Percentiles rank a stretch among this genome's conserved stretches.
Evolutionary conservation across 2,329 filamentous ascomycete species (phyloP).

Genomic region (Onygena corvina): DNA sequence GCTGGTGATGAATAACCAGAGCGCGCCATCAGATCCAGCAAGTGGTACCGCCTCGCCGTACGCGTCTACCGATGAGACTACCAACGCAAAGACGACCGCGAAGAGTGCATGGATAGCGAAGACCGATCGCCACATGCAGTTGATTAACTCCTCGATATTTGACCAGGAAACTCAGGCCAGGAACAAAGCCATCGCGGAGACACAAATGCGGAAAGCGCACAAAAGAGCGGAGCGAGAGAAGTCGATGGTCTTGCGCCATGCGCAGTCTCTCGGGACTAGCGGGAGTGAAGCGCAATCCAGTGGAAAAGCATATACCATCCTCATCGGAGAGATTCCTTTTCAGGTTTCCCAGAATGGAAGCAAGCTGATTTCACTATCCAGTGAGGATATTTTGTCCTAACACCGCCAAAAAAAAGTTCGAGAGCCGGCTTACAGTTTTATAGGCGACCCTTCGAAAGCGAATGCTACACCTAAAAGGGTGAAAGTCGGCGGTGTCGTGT

Average conservation of each 20-base stretch:
- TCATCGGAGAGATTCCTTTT: conserved; percentile 62
- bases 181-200: conserved; percentile 59
- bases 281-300: conserved; percentile 18
- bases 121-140: conserved; percentile 63
- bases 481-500: conserved; percentile 63
- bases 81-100: conserved; percentile 21
- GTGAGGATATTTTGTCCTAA: conserved; percentile 42
- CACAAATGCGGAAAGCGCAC: conserved; percentile 34
- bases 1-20: conserved; percentile 50
- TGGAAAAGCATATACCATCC: conserved; percentile 48
- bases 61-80: conserved; percentile 21
- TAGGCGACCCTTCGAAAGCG: conserved; percentile 47
- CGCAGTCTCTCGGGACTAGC: conserved; percentile 20
- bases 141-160: conserved; percentile 70
- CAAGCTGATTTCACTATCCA: conserved; percentile 63
- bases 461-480: conserved; percentile 63
- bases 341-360: conserved; percentile 63
- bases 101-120: conserved; percentile 54
- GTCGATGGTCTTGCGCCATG: conserved; percentile 31
- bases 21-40: conserved; percentile 17
- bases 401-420: too few relatives aligned
- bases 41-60: conserved; percentile 20
- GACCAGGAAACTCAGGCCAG: conserved; percentile 60
- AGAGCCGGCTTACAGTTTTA: conserved; percentile 36
- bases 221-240: conserved; percentile 49